Evolutionary conservation across 345 rosid genomes (phyloP).

Genomic region (Euphorbia lathyris): DNA sequence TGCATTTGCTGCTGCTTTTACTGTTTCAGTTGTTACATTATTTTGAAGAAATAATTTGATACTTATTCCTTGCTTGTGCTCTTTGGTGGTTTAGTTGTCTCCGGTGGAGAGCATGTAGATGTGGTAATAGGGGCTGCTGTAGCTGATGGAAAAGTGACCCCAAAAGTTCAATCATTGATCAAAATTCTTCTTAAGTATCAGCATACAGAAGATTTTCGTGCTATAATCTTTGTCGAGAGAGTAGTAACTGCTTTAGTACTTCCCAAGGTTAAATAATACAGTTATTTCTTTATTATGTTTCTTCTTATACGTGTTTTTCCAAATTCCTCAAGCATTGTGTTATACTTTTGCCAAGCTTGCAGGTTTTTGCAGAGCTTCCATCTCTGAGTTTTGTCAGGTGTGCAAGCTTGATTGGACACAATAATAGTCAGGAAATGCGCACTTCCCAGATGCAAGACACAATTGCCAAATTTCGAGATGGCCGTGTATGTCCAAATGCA

Average conservation of each 20-base stretch:
- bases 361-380: constrained; percentile 94
- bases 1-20: neutral
- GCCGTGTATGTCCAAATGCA: constrained; percentile 61
- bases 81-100: constrained; percentile 58
- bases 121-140: constrained; percentile 93
- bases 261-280: constrained; percentile 62
- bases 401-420: constrained; percentile 97
- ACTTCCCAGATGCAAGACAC: constrained; percentile 96
- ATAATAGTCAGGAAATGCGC: constrained; percentile 94
- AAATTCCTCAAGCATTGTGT: neutral
- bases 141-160: constrained; percentile 99
- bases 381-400: constrained; percentile 77
- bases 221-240: constrained; percentile 96
- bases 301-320: constrained; percentile 8
- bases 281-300: neutral
- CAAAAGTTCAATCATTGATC: constrained; percentile 87
- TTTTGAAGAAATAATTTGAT: constrained; percentile 2
- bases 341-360: constrained; percentile 24
- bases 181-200: constrained; percentile 85
- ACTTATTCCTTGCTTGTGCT: constrained; percentile 12
- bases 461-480: constrained; percentile 87
- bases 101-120: constrained; percentile 98
- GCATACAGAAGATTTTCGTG: constrained; percentile 91
- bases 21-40: neutral
- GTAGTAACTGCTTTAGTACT: constrained; percentile 98